phyloP scores from a whole-genome alignment of 2,329 filamentous ascomycete genomes.

The Tolypocladium tropicale region DNA sequence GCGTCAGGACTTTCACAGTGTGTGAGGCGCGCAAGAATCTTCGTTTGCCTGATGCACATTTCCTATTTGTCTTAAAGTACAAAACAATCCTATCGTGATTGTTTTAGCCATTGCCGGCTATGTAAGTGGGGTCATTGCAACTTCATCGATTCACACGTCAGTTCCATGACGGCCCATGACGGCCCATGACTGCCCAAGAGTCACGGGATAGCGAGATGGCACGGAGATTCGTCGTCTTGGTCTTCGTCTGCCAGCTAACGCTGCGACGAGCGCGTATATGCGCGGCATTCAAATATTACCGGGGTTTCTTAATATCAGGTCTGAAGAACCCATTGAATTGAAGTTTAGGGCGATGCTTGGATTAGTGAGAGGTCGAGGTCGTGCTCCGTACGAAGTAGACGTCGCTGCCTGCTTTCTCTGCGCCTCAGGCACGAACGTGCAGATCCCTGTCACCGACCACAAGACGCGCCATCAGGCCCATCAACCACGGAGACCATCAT shows the following conservation, averaged over 20 bases:
- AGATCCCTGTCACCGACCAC: neutral
- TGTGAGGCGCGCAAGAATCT: neutral
- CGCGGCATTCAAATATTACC: no score
- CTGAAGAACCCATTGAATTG: neutral
- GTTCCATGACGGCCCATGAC: no score
- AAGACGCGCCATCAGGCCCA: neutral
- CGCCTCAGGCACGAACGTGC: neutral
- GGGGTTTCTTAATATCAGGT: no score
- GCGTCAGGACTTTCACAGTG: neutral
- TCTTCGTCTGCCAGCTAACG: no score
- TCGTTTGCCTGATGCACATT: neutral
- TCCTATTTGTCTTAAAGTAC: no score
- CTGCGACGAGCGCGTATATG: no score
- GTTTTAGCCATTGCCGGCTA: no score
- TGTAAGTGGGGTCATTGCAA: neutral
- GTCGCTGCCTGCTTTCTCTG: neutral
- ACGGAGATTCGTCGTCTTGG: no score
- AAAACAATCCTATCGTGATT: no score
- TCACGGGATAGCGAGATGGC: no score
- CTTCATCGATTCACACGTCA: no score
- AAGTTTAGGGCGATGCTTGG: neutral
- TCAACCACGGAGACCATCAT: neutral
- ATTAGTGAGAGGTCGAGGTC: neutral
- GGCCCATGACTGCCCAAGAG: no score
- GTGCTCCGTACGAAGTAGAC: neutral